Base-by-base conservation (phyloP, 192 early-diverging fungal species). In the Coemansia sp. region DNA sequence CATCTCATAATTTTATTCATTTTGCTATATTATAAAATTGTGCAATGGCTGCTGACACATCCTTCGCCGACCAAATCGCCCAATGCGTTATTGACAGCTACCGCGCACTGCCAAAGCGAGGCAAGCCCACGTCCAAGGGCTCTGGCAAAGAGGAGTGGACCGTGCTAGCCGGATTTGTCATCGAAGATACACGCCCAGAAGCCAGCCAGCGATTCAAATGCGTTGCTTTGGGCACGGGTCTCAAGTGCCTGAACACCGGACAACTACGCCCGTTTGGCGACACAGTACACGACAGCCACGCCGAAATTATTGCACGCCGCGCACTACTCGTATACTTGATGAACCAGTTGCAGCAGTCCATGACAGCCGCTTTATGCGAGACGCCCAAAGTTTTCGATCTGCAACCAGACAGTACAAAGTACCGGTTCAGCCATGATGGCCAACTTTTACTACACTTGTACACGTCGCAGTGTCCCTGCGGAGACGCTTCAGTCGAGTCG, bases 231-330 rank as follows among this genome's bases (percentile, higher is more conserved):
- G 81, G 93, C 6, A 94, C 94, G 2, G 95, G 95, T 13, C 84
- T 94, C 31, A 97, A 96, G 77, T 97, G 95, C 60, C 78, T 93
- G 36, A 80, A 87, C 36, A 69, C 76, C 35, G 79, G 73, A 44
- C 87, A 89, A 73, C 79, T 91, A 34, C 77, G 82, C 63, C 64
- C 46, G 1, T 74, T 74, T 34, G 93, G 94, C 31, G 88, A 89
- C 57, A 41, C 85, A 6, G 65, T 97, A 0, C 88, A 93, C 74
- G 95, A 97, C 82, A 86, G 85, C 68, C 95, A 97, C 77, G 95
- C 93, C 2, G 95, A 97, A 78, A 78, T 97, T 0, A 71, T 97
- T n/a, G 90, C 92, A 34, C 87, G 93, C 14, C 85, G 95, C 56
- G 86, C 85, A 27, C 88, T 97, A 63, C 69, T 91, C 34, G 86